Conservation (phyloP, 768 basidiomycete genomes). For the Hysterangium stoloniferum region DNA sequence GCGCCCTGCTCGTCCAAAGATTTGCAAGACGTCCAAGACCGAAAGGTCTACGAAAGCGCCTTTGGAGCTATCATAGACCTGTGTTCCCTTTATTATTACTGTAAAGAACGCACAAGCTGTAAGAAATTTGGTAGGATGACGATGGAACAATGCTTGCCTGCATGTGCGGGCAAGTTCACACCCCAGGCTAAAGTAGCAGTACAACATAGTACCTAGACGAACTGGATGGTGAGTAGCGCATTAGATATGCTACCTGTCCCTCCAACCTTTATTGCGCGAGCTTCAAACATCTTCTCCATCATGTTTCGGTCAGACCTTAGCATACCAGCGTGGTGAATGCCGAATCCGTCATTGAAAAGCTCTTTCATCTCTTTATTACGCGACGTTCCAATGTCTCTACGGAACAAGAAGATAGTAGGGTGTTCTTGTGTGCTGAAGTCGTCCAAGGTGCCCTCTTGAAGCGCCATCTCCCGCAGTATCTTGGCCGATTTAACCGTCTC, state of each 20-base stretch:
- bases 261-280: constrained; percentile 79
- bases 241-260: not conserved
- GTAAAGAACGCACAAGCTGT: constrained; percentile 5
- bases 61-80: constrained; percentile 86
- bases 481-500: constrained; percentile 93
- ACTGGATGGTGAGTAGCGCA: not conserved
- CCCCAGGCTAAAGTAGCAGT: constrained; percentile 99
- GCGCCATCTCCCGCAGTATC: constrained; percentile 68
- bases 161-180: constrained; percentile 97
- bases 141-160: constrained; percentile 51
- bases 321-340: constrained; percentile 99
- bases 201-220: constrained; percentile 87
- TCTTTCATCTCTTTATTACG: constrained; percentile 96
- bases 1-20: constrained; percentile 93
- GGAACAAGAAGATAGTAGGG: constrained; percentile 68
- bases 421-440: constrained; percentile 80
- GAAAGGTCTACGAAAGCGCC: constrained; percentile 90
- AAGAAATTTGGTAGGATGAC: constrained; percentile 6
- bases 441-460: constrained; percentile 60
- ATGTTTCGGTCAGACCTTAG: constrained; percentile 87
- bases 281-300: constrained; percentile 92
- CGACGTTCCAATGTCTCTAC: constrained; percentile 69
- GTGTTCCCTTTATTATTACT: constrained; percentile 97
- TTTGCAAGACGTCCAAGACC: constrained; percentile 91
- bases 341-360: constrained; percentile 86